A percentile compares a stretch with the other conserved stretches of the same genome.
Evolutionary conservation across 164 flowering plant genomes (phyloP).

Genomic region (Amborella trichopoda): DNA sequence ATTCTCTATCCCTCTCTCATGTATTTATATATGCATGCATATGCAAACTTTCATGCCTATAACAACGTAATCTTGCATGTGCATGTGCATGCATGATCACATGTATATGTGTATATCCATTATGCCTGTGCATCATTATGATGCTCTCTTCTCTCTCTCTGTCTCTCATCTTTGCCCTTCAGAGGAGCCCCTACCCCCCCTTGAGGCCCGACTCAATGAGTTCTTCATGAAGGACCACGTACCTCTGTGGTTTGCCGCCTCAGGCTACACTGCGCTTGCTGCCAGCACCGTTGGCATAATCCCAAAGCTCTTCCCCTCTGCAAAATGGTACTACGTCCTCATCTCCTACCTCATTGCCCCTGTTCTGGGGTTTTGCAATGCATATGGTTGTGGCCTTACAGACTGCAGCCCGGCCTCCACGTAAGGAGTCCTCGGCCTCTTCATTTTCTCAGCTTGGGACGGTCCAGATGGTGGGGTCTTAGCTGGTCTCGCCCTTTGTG

Average conservation of each 20-base stretch:
- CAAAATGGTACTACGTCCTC: conserved; percentile 24
- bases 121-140: no score
- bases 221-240: conserved; percentile 23
- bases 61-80: no score
- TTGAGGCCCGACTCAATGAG: conserved; percentile 21
- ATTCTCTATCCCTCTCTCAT: no score
- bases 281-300: conserved; percentile 8
- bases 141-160: not conserved
- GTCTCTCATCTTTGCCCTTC: not conserved
- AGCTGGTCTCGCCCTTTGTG: conserved; percentile 25
- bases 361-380: conserved; percentile 26
- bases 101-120: no score
- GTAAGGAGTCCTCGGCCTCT: conserved; percentile 27
- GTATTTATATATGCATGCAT: no score
- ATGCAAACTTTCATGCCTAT: no score
- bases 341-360: conserved; percentile 23
- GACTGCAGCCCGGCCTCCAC: conserved; percentile 32
- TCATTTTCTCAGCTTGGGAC: conserved; percentile 19
- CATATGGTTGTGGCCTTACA: conserved; percentile 30
- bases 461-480: conserved; percentile 20
- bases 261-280: conserved; percentile 15
- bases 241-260: conserved; percentile 10
- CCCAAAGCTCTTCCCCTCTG: conserved; percentile 20
- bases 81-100: no score
- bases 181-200: conserved; percentile 8